These are phyloP conservation scores for Vigna angularis DNA, from an alignment of 306 rosid species.

Conservation along the genomic window DNA sequence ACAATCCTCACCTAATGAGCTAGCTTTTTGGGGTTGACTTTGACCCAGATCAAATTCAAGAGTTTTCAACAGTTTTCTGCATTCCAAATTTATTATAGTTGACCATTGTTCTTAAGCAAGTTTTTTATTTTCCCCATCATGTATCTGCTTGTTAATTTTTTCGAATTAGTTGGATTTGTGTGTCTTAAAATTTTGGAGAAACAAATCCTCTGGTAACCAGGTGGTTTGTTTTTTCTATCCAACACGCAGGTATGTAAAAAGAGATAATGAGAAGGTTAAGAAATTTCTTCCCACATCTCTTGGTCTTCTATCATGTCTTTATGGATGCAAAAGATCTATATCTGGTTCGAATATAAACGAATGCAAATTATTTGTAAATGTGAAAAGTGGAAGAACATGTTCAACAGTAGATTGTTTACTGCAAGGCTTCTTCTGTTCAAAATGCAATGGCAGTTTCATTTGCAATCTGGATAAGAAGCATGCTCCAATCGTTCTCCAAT, in stretches of 20 bases:
- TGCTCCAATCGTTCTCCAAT: slow-evolving; percentile 51
- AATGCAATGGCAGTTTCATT: slow-evolving; percentile 65
- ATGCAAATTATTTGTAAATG: slow-evolving; percentile 64
- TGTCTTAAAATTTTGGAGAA: slow-evolving; percentile 33
- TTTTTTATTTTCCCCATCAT: neutral
- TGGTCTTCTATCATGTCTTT: slow-evolving; percentile 89
- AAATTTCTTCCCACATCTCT: slow-evolving; percentile 70
- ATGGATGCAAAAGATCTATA: slow-evolving; percentile 67
- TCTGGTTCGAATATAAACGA: slow-evolving; percentile 47
- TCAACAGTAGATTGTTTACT: slow-evolving; percentile 64
- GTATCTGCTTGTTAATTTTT: slow-evolving; percentile 26
- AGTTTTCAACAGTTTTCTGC: slow-evolving; percentile 32
- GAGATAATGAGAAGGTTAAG: slow-evolving; percentile 67
- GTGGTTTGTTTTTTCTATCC: slow-evolving; percentile 43
- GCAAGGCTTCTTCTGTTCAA: slow-evolving; percentile 90
- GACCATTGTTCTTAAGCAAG: slow-evolving; percentile 32
- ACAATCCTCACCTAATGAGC: neutral
- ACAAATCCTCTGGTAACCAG: slow-evolving; percentile 24
- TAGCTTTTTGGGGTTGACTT: neutral
- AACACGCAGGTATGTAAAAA: slow-evolving; percentile 61
- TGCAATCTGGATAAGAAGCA: slow-evolving; percentile 43
- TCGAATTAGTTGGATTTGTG: slow-evolving; percentile 8
- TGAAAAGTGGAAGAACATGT: slow-evolving; percentile 52
- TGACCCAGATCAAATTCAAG: neutral
- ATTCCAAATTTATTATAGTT: slow-evolving; percentile 34